These are phyloP conservation scores for Millerozyma acaciae DNA, from an alignment of 805 yeast genomes.

Conservation along the genomic window DNA sequence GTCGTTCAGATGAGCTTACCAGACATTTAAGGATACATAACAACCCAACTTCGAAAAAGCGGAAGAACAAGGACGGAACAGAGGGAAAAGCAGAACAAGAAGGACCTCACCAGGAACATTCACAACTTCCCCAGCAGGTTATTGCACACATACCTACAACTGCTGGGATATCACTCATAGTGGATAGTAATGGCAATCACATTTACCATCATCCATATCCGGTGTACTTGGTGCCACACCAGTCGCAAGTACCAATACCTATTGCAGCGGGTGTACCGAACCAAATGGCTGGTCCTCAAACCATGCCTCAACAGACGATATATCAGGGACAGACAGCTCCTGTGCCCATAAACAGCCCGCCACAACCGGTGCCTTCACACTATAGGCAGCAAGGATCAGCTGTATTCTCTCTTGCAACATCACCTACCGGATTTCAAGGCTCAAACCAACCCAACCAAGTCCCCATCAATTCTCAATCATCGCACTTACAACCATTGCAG, in stretches of 20 bases:
- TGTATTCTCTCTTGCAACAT: slow-evolving; percentile 26
- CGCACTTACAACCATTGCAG: slow-evolving; percentile 1
- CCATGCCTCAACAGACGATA: slow-evolving; percentile 9
- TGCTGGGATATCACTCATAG: slow-evolving; percentile 5
- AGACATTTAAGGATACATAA: slow-evolving; percentile 80
- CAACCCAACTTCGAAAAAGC: slow-evolving; percentile 47
- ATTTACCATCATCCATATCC: slow-evolving; percentile 34
- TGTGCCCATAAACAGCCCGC: slow-evolving; percentile 8
- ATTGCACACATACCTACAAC: slow-evolving; percentile 1
- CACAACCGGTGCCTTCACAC: slow-evolving; percentile 6
- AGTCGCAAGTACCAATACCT: slow-evolving; percentile 4
- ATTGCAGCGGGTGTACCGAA: slow-evolving; percentile 1
- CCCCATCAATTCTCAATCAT: slow-evolving; percentile 4
- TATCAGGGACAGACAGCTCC: slow-evolving; percentile 9
- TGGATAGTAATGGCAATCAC: slow-evolving; percentile 29
- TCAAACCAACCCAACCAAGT: slow-evolving; percentile 5
- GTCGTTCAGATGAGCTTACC: slow-evolving; percentile 81
- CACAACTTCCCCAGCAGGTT: slow-evolving; percentile 3
- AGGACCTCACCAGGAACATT: slow-evolving; percentile 5
- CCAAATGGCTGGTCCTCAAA: background rate
- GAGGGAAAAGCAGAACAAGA: slow-evolving; percentile 7
- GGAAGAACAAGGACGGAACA: slow-evolving; percentile 23
- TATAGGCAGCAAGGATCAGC: slow-evolving; percentile 18
- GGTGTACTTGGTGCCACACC: slow-evolving; percentile 31
- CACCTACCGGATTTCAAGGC: slow-evolving; percentile 19